Base-by-base conservation (phyloP, 306 rosid genomes). In the Betula pendula region DNA sequence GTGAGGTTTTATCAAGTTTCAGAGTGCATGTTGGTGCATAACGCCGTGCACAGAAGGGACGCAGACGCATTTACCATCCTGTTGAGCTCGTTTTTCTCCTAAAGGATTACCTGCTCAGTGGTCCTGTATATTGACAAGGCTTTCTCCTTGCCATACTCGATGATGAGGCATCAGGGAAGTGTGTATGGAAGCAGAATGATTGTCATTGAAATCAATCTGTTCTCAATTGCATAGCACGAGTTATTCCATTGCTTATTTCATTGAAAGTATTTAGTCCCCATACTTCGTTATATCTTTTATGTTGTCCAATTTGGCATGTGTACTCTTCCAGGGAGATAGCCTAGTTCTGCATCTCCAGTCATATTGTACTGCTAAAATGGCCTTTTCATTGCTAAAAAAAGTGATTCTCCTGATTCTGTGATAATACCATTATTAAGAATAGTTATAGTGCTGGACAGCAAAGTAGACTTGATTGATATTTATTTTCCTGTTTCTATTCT, bases 21-120 rank as follows among this genome's bases (percentile, higher is more conserved):
- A 40, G 35, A 68, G 24, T 40, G 38, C 49, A 62, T 51, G 71
- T 35, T 49, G 53, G 78, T 40, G 75, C 71, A 71, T 38, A 65
- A 65, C 8, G 48, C 70, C 47, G 1, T 19, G 29, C 70, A 38
- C 20, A 19, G n/a, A 38, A 33, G 48, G 48, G 44, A 35, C 3
- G 48, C 8, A 38, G 27, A 65, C 11, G 1, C 70, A 19, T 40
- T 48, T 38, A 17, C 44, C 70, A 65, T 10, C 68, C 48, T 43
- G 48, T 16, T 38, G 11, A 8, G 24, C 48, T 65, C 8, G 1
- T 15, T 35, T 35, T 6, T 3, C 44, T 13, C 29, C 40, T 27
- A 5, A 33, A 62, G 43, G 44, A 31, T 27, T 31, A 17, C 48
- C 70, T 65, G 48, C 70, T 35, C n/a, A 8, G 6, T 65, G 7